Evolutionary conservation across 192 early-diverging fungal species (phyloP).

Genomic region (Geranomyces michiganensis): DNA sequence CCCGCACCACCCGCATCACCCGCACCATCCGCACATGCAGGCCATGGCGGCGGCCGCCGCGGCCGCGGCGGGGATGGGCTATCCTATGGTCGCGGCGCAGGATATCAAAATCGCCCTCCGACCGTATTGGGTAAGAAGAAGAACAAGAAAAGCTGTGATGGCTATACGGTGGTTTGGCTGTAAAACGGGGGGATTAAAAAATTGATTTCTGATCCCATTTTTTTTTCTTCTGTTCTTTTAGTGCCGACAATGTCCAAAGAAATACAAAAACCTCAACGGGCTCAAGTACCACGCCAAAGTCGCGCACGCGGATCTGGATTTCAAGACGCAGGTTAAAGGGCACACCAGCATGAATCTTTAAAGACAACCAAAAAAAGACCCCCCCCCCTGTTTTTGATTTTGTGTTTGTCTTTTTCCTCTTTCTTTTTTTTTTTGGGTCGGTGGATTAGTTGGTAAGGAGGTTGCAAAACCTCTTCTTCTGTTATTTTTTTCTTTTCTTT

Average conservation of each 20-base stretch:
- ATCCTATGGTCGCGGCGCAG: not conserved
- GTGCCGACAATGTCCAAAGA: slow-evolving; percentile 51
- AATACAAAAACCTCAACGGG: slow-evolving; percentile 38
- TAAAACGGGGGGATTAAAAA: slow-evolving; percentile 22
- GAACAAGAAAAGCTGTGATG: too few species aligned
- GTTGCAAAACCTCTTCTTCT: too few species aligned
- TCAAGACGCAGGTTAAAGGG: slow-evolving; percentile 42
- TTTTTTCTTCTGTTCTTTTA: slow-evolving; percentile 46
- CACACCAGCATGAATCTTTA: slow-evolving; percentile 25
- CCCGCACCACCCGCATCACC: not conserved
- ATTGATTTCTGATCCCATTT: slow-evolving; percentile 50
- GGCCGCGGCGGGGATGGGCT: slow-evolving; percentile 45
- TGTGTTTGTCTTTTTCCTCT: too few species aligned
- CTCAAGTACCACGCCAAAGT: slow-evolving; percentile 77
- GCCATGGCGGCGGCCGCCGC: slow-evolving; percentile 63
- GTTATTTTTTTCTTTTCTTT: too few species aligned
- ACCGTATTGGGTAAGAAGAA: slow-evolving; percentile 35
- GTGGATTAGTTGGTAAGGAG: too few species aligned
- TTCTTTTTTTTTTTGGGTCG: too few species aligned
- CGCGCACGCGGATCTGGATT: slow-evolving; percentile 40
- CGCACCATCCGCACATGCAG: not conserved
- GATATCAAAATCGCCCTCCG: slow-evolving; percentile 36
- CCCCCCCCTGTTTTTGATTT: too few species aligned
- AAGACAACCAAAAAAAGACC: not conserved
- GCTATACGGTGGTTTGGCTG: too few species aligned